Base-by-base conservation (phyloP, 192 early-diverging fungal species). In the Lobosporangium transversale region DNA sequence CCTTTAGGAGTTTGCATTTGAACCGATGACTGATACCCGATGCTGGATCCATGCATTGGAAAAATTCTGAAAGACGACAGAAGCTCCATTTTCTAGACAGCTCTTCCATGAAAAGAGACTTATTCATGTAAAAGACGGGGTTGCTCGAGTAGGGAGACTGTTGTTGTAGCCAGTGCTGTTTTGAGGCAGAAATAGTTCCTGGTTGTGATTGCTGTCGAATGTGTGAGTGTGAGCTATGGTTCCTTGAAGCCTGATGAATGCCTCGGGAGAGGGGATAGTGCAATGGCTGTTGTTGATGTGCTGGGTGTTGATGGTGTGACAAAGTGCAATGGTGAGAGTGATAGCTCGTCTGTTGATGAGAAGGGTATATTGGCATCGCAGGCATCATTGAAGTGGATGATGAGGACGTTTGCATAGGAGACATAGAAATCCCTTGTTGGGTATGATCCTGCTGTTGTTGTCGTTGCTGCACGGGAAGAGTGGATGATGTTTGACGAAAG, bases 91-190 rank as follows among this genome's bases (percentile, higher is more conserved):
- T 66, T 15, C 64, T 58, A 1, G 73, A 76, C 23, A 76, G 48
- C 31, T 76, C 73, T 17, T 76, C 73, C 73, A 76, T 76, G 21
- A 76, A 76, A 15, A 76, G 44, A 20, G 56, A 48, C 53, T 76
- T 76, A 57, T 76, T 66, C 73, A 76, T 76, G 47, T 76, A 76
- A 54, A 76, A 76, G 26, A 66, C 44, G 20, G 73, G 73, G 17
- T 15, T 62, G 26, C 58, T 57, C 0, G 58, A 26, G 23, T 48
- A 45, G 0, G 61, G 36, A 0, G 70, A 65, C 26, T 74, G 73
- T 20, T 76, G 73, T 12, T 67, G 58, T 2, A 65, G 24, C 73
- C 63, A 76, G 18, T 76, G 58, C 42, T 67, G 63, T 50, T 76
- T 76, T n/a, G 64, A 62, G 0, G 64, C 6, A 44, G 70, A 58